Base-by-base conservation (phyloP, 1,284 basidiomycete species). In the Ustilago crameri region DNA sequence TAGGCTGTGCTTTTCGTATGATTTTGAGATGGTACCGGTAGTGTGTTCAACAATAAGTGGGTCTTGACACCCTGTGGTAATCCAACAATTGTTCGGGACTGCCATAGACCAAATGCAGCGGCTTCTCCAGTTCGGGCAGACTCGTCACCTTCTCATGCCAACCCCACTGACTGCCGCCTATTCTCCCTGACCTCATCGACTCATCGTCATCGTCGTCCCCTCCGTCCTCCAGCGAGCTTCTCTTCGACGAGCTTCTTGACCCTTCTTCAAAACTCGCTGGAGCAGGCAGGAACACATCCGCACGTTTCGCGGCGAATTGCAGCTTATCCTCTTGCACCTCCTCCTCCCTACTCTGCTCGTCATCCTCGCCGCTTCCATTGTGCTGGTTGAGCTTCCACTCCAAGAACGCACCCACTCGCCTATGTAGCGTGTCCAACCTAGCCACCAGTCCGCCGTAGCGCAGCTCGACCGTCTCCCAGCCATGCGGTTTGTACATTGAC, bases 391-490 rank as follows among this genome's bases (percentile, higher is more conserved):
- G 43, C 24, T 74, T 30, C 18, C 74, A 58, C 5, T 75, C 54
- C 5, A 79, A 43, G 35, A 76, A 76, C 0, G 54, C 56, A 1
- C 46, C 61, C 2, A 79, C 59, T 1, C 77, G 47, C 2, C 53
- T 47, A 38, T 83, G 72, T 62, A 84, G 77, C 40, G 83, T 84
- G 20, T 84, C 82, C 26, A 84, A 57, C 3, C 84, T 68, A 1
- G 79, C 55, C 14, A 69, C 56, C 35, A 84, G 54, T 0, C 84
- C 84, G 15, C 84, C 84, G 41, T 84, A 84, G 1, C 84, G 63
- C 37, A 84, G 51, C 20, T 84, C 84, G 24, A 84, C 60, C 15
- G 78, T 76, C 61, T 84, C 83, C 76, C 80, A 84, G 0, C 82
- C 83, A 49, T 82, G 83, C 17, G 74, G 78, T 43, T 81, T 78